A percentile compares a stretch with the other conserved stretches of the same genome.
Conservation (phyloP, 345 rosid species). For the Pugionium dolabratum region DNA sequence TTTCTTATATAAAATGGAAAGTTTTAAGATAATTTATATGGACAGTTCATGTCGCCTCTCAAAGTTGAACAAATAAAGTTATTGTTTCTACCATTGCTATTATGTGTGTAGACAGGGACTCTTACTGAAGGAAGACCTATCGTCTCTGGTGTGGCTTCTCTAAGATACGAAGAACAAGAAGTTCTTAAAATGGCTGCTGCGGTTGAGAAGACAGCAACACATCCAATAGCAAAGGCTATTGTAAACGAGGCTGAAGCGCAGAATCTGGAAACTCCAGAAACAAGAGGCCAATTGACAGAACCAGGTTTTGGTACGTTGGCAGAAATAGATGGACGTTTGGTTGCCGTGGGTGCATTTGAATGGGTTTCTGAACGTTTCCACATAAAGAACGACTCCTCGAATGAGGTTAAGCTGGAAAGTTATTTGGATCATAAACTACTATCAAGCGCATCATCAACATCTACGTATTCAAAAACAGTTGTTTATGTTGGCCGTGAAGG, state of each 20-base stretch:
- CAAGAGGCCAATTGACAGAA: conserved; percentile 88
- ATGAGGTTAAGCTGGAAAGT: conserved; percentile 50
- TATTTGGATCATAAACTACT: conserved; percentile 47
- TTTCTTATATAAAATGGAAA: conserved; percentile 9
- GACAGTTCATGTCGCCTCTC: not conserved
- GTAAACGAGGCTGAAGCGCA: conserved; percentile 62
- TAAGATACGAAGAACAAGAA: conserved; percentile 57
- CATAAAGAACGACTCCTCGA: conserved; percentile 48
- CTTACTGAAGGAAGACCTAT: conserved; percentile 90
- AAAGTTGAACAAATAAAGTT: conserved; percentile 13
- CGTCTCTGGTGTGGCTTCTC: conserved; percentile 70
- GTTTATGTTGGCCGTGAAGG: conserved; percentile 87
- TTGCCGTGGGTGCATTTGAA: conserved; percentile 78
- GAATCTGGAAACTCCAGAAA: conserved; percentile 60
- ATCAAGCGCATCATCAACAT: conserved; percentile 46
- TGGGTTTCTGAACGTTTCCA: conserved; percentile 83
- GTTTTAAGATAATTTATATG: not conserved
- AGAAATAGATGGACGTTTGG: conserved; percentile 79
- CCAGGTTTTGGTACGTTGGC: conserved; percentile 93
- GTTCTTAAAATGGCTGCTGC: conserved; percentile 88
- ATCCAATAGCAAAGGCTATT: conserved; percentile 90
- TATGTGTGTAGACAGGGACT: conserved; percentile 76
- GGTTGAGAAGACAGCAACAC: conserved; percentile 82
- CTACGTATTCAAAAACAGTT: conserved; percentile 72
- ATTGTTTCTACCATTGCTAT: conserved; percentile 9